Base-by-base conservation (phyloP, 331 rosid genomes). In the Quercus phellos region DNA sequence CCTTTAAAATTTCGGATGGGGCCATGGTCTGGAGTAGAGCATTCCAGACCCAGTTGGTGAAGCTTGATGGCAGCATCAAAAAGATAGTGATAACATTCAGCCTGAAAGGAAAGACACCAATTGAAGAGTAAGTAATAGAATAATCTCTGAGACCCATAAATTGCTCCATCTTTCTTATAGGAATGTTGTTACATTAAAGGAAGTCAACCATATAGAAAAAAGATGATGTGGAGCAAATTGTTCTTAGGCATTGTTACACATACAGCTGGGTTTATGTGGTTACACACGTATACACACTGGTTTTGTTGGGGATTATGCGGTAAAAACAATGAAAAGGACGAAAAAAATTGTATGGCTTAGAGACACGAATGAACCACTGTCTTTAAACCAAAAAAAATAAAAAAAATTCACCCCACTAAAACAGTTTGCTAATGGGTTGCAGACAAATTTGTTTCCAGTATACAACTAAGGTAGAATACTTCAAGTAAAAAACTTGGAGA, bases 1-100 rank as follows among this genome's bases (percentile, higher is more conserved):
- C 88, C 85, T 71, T 88, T 82, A 71, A 81, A 81, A 67, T 88
- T 91, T 70, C 35, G 93, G 71, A 88, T 82, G 11, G 89, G 89
- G 72, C 97, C 93, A 43, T 94, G 99, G 46, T 74, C 73, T 60
- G 97, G 92, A 61, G 97, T 88, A 16, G 97, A 75, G 89, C 91
- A 91, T 81, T 92, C 97, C 87, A 90, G 78, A 75, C 93, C 99
- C 89, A 92, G 74, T 86, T 92, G 99, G 64, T 82, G 85, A 85
- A 94, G 95, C 82, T 89, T 94, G 77, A 92, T 80, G 77, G 97
- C 97, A 82, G 97, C 95, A 80, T 90, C 99, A 83, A 94, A 94
- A 85, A 94, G 99, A 85, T 88, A 88, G 69, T 89, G 97, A 72
- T 92, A 94, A 70, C 97, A 92, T 78, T 92, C 98, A 63, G 97